These are phyloP conservation scores for Luzula sylvatica DNA, from an alignment of 176 grass and related monocot genomes.

Conservation along the genomic window DNA sequence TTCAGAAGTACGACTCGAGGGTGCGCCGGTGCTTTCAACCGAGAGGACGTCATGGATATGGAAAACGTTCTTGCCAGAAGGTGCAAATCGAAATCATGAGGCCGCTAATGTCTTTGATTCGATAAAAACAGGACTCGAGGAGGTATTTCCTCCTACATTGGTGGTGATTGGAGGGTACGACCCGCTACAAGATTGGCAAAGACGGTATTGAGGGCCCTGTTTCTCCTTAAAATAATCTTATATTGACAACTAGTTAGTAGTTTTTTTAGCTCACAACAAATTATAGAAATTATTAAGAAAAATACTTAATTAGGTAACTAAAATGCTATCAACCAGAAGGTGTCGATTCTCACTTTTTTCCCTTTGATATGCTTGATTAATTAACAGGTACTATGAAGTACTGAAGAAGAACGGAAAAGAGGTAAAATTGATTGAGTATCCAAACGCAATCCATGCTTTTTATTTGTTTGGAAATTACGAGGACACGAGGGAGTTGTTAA, in stretches of 20 bases:
- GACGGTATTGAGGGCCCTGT: background rate
- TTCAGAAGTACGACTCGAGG: constrained; percentile 27
- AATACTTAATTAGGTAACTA: too few species aligned
- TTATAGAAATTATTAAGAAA: too few species aligned
- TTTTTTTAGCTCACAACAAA: too few species aligned
- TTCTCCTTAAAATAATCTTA: too few species aligned
- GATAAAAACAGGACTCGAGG: constrained; percentile 9
- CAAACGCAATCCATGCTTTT: constrained; percentile 27
- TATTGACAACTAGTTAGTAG: too few species aligned
- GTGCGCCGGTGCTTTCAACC: constrained; percentile 31
- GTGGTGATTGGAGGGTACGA: constrained; percentile 25
- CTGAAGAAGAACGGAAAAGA: constrained; percentile 11
- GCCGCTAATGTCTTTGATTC: constrained; percentile 32
- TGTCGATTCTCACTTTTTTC: too few species aligned
- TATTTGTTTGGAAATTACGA: constrained; percentile 19
- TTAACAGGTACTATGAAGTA: constrained; percentile 3
- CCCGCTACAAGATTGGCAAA: constrained; percentile 33
- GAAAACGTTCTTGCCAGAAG: constrained; percentile 33
- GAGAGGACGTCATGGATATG: constrained; percentile 33
- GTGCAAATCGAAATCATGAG: constrained; percentile 38
- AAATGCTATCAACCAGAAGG: too few species aligned
- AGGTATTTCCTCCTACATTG: constrained; percentile 23
- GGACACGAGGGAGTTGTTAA: constrained; percentile 1
- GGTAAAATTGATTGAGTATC: constrained; percentile 24
- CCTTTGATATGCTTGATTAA: too few species aligned